Percentiles rank a stretch among this genome's conserved stretches.
Evolutionary conservation across 1,284 basidiomycete genomes (phyloP).

Genomic region (Cutaneotrichosporon sp.): DNA sequence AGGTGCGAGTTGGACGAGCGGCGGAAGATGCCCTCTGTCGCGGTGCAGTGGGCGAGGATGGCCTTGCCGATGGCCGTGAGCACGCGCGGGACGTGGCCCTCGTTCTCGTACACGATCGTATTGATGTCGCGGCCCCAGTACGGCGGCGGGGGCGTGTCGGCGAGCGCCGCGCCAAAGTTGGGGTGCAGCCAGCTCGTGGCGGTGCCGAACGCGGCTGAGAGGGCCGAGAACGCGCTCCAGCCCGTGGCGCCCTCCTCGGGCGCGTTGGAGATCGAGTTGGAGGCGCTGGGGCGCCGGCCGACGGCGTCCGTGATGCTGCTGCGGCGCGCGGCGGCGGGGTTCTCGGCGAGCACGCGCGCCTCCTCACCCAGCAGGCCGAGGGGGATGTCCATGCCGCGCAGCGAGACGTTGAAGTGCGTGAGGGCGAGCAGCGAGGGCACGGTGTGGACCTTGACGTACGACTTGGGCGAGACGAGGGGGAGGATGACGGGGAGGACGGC

Average conservation of each 20-base stretch:
- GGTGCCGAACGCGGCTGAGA: slow-evolving; percentile 8
- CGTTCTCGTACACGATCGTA: slow-evolving; percentile 24
- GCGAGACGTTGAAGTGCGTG: slow-evolving; percentile 23
- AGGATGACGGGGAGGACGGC: slow-evolving; percentile 39
- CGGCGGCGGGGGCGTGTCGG: background rate
- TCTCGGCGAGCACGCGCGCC: slow-evolving; percentile 27
- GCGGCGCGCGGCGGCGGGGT: slow-evolving; percentile 19
- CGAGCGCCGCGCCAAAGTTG: background rate
- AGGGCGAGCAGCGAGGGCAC: slow-evolving; percentile 36
- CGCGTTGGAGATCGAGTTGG: background rate
- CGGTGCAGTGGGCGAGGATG: slow-evolving; percentile 34
- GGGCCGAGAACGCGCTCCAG: slow-evolving; percentile 11
- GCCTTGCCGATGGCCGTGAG: slow-evolving; percentile 28
- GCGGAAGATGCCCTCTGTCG: slow-evolving; percentile 44
- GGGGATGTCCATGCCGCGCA: slow-evolving; percentile 37
- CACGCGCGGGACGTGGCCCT: slow-evolving; percentile 28
- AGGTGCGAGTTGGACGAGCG: slow-evolving; percentile 26
- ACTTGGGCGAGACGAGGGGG: slow-evolving; percentile 46
- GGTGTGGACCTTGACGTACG: slow-evolving; percentile 43
- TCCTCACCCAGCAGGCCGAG: slow-evolving; percentile 37
- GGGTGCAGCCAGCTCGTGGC: slow-evolving; percentile 7
- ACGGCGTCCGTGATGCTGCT: background rate
- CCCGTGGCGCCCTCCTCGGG: background rate
- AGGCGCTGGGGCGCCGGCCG: background rate
- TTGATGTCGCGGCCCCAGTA: slow-evolving; percentile 22